Percentiles rank a stretch among this genome's conserved stretches.
phyloP scores from a whole-genome alignment of 2,329 filamentous ascomycete species.

The Ambrosiella cleistominuta region DNA sequence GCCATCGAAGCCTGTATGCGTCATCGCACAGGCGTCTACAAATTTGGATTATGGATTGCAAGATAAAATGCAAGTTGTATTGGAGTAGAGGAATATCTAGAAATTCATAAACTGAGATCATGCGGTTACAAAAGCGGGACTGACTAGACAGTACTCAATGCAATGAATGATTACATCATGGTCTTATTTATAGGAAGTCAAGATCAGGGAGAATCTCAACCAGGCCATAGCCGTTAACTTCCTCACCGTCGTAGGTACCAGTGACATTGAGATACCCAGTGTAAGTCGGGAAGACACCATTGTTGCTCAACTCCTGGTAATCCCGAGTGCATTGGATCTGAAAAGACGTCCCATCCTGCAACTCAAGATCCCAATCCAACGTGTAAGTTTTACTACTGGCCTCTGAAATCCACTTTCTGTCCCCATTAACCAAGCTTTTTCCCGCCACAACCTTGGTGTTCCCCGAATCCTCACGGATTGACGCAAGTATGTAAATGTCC shows the following conservation, averaged over 20 bases:
- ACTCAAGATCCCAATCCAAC: background rate
- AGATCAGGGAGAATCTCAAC: background rate
- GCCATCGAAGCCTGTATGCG: conserved; percentile 13
- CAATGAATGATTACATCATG: no score
- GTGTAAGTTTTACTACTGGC: background rate
- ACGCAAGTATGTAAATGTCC: background rate
- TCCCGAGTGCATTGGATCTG: background rate
- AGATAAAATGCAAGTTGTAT: background rate
- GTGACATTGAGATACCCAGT: background rate
- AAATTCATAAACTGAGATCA: background rate
- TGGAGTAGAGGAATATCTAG: background rate
- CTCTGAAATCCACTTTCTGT: background rate
- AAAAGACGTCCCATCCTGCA: background rate
- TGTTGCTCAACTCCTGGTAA: background rate
- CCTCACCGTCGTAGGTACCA: background rate
- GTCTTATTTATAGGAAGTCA: no score
- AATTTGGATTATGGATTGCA: background rate
- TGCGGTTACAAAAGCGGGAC: background rate
- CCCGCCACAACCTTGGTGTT: background rate
- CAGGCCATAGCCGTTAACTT: background rate
- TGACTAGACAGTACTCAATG: no score
- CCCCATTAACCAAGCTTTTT: background rate
- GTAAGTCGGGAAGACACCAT: background rate
- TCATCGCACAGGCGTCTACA: background rate
- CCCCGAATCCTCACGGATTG: background rate